phyloP scores from a whole-genome alignment of 345 rosid species.

The Leavenworthia alabamica region DNA sequence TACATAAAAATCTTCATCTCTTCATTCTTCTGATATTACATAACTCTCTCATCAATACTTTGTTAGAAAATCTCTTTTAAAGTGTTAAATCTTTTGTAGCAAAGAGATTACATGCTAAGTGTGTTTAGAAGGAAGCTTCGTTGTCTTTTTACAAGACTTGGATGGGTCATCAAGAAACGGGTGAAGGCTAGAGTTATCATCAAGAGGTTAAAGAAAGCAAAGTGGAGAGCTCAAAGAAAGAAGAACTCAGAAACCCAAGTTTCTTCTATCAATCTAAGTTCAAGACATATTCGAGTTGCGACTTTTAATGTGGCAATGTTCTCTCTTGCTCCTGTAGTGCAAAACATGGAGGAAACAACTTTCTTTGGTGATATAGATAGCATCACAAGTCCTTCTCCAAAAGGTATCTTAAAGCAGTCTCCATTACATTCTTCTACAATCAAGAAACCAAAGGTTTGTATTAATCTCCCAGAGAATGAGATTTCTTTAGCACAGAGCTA shows the following conservation, averaged over 20 bases:
- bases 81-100: not conserved
- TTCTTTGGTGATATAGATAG: conserved; percentile 25
- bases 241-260: conserved; percentile 21
- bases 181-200: conserved; percentile 51
- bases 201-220: conserved; percentile 50
- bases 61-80: not conserved
- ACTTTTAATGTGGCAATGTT: conserved; percentile 96
- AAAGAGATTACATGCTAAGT: conserved; percentile 36
- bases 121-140: conserved; percentile 46
- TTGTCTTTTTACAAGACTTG: conserved; percentile 44
- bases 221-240: conserved; percentile 34
- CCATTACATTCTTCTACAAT: conserved; percentile 45
- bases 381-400: conserved; percentile 38
- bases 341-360: conserved; percentile 37
- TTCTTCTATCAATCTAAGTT: conserved; percentile 22
- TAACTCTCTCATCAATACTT: too few species aligned
- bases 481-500: conserved; percentile 64
- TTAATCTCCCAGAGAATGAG: conserved; percentile 91
- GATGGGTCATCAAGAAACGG: conserved; percentile 57
- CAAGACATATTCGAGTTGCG: conserved; percentile 64
- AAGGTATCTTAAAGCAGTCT: conserved; percentile 83
- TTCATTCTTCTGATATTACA: not conserved
- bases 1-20: not conserved
- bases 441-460: conserved; percentile 62
- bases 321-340: conserved; percentile 77